Conservation (phyloP, 73 alveolate species). For the Stentor roeselii region DNA sequence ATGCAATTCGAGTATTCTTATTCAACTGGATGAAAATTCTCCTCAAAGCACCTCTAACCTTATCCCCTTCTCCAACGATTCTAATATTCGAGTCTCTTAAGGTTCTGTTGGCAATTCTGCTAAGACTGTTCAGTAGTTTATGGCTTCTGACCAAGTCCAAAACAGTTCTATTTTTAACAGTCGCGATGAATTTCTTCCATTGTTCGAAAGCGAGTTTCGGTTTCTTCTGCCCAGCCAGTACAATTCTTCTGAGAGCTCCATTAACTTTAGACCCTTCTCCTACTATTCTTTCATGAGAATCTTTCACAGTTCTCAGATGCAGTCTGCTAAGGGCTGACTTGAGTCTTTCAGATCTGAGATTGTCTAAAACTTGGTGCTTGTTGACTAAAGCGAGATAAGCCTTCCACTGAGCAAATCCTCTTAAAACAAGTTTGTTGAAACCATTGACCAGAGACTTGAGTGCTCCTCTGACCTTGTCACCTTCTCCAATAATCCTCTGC, state of each 20-base stretch:
- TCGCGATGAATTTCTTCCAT: neutral
- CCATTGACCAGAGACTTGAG: neutral
- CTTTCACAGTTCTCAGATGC: neutral
- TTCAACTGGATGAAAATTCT: neutral
- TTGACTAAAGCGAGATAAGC: too few relatives aligned
- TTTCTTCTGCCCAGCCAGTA: neutral
- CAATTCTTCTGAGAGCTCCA: neutral
- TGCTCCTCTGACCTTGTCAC: neutral
- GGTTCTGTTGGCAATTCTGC: neutral
- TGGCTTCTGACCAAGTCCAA: neutral
- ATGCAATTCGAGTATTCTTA: neutral
- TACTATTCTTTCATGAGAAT: neutral
- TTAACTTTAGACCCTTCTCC: constrained; percentile 15
- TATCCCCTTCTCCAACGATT: constrained; percentile 16
- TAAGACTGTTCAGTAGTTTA: neutral
- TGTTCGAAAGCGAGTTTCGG: neutral
- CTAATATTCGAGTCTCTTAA: neutral
- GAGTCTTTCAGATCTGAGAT: neutral
- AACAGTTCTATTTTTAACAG: neutral
- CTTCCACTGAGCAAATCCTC: neutral
- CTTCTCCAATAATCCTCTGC: neutral
- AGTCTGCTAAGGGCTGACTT: neutral
- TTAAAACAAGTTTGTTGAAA: neutral
- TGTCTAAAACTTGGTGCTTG: neutral
- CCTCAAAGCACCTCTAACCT: neutral